A percentile compares a stretch with the other conserved stretches of the same genome.
Conservation (phyloP, 345 rosid species). For the Salix purpurea region DNA sequence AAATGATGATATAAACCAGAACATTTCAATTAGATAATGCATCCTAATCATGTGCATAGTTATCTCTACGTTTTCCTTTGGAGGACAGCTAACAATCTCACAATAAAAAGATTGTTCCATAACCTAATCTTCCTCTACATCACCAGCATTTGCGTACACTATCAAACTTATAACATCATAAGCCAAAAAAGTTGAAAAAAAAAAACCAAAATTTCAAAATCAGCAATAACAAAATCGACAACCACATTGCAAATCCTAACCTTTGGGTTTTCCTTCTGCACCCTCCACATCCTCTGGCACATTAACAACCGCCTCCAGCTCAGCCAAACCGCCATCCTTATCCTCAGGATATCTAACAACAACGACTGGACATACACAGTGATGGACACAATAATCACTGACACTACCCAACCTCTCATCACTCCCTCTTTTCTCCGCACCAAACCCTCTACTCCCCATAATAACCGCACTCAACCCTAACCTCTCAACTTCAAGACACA, state of each 20-base stretch:
- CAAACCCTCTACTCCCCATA: constrained; percentile 86
- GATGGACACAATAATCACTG: constrained; percentile 90
- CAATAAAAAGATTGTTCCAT: background rate
- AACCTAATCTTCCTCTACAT: background rate
- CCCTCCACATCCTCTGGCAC: constrained; percentile 21
- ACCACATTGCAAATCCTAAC: background rate
- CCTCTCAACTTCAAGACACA: constrained; percentile 84
- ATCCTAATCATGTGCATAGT: background rate
- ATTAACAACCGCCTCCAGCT: constrained; percentile 19
- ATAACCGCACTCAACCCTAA: constrained; percentile 69
- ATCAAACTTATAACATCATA: background rate
- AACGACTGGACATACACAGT: constrained; percentile 83
- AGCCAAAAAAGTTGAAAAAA: background rate
- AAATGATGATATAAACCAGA: background rate
- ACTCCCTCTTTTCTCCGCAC: constrained; percentile 71
- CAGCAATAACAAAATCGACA: background rate
- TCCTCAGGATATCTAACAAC: constrained; percentile 81
- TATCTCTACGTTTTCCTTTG: background rate
- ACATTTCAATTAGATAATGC: background rate
- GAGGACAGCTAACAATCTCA: background rate
- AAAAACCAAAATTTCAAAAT: background rate
- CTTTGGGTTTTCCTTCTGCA: background rate
- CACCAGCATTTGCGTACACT: background rate
- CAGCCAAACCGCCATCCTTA: constrained; percentile 33
- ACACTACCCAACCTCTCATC: constrained; percentile 87